Base-by-base conservation (phyloP, 768 basidiomycete species). In the Gelatoporia subvermispora region DNA sequence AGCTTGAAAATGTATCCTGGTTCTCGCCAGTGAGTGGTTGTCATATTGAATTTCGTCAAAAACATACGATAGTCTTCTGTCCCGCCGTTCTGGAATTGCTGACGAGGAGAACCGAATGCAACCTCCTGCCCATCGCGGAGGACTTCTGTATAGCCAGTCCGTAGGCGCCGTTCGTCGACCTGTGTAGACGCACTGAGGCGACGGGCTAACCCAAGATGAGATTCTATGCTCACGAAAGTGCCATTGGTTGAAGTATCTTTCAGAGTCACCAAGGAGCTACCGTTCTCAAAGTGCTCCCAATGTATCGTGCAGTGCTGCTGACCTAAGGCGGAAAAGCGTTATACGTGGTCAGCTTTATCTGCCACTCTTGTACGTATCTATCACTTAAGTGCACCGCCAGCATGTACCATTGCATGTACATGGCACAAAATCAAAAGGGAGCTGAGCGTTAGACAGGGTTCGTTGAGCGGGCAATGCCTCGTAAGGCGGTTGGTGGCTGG, bases 101-200 rank as follows among this genome's bases (percentile, higher is more conserved):
- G 70, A 13, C 61, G 57, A 10, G 65, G 68, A 10, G 76, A 77
- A 2, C 93, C 93, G 53, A 96, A 86, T 7, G 85, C 83, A 55
- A 97, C 77, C 64, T 93, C 90, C 61, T 88, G 87, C 4, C 93
- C 92, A 50, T 89, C 81, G 9, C 72, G 75, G 36, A 93, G 69
- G 37, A 88, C 68, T 18, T 73, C 67, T 42, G 74, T 71, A 7
- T 69, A 63, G 23, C 71, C 72, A 53, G 73, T 79, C 22, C 77
- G 81, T 43, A 93, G 72, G 60, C 77, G 78, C 34, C 63, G 62
- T 17, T 79, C 79, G 56, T 86, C 88, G 56, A 88, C 79, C 87
- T 89, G 57, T 1, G 8, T 13, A 31, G 7, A 28, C 20, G 28
- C 50, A n/a, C n/a, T n/a, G n/a, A 42, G 23, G 28, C 13, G 28